A percentile compares a stretch with the other conserved stretches of the same genome.
Conservation (phyloP, 305 asterid species). For the Fraxinus albicans region DNA sequence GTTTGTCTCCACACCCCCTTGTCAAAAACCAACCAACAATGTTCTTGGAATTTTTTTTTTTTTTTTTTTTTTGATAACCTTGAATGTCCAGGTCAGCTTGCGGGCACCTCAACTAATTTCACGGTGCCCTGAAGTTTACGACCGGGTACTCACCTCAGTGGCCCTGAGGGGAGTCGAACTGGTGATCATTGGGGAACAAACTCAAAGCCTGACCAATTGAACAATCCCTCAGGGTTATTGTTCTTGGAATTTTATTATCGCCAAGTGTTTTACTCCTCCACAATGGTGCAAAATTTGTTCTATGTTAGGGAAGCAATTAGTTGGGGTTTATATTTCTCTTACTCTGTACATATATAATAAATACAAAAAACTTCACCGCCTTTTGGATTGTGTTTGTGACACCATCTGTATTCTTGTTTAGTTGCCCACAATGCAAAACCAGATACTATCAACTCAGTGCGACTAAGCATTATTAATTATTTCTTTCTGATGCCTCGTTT, state of each 20-base stretch:
- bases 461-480: neutral
- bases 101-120: too few species aligned
- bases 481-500: constrained; percentile 5
- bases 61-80: too few species aligned
- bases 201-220: too few species aligned
- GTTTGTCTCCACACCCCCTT: neutral
- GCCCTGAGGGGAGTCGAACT: too few species aligned
- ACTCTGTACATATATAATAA: neutral
- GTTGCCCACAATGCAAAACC: neutral
- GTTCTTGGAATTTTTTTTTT: neutral
- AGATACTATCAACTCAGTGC: neutral
- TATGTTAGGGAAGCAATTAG: neutral
- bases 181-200: too few species aligned
- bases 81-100: too few species aligned
- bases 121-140: too few species aligned
- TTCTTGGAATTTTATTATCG: neutral
- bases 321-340: neutral
- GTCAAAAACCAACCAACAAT: neutral
- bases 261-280: neutral
- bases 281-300: neutral
- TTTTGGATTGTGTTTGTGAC: neutral
- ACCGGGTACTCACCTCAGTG: too few species aligned
- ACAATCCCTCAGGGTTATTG: too few species aligned
- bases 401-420: neutral
- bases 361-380: neutral